Conservation (phyloP, 768 basidiomycete genomes). For the Boletus insuetus region DNA sequence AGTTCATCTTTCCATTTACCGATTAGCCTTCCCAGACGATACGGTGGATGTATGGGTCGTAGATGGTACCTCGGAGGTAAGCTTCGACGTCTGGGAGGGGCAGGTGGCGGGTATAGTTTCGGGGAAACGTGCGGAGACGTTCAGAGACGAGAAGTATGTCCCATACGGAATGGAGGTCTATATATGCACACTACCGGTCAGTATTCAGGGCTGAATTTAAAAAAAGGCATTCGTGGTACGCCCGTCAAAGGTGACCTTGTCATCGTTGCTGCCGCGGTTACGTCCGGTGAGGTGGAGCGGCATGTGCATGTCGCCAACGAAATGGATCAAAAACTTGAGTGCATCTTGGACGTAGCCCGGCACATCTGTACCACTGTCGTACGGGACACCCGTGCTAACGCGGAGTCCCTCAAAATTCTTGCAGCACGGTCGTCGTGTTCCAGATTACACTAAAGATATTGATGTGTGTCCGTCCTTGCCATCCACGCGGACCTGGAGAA, state of each 20-base stretch:
- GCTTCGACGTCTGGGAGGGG: constrained; percentile 65
- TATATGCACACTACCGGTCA: too few species aligned
- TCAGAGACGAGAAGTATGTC: constrained; percentile 81
- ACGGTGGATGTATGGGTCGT: constrained; percentile 84
- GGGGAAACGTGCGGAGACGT: constrained; percentile 65
- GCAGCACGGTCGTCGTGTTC: constrained; percentile 69
- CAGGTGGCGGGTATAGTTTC: constrained; percentile 76
- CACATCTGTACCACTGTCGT: constrained; percentile 13
- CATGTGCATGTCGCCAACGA: constrained; percentile 90
- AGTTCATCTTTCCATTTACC: constrained; percentile 2
- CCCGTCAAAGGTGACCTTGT: constrained; percentile 70
- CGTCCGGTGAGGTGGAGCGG: constrained; percentile 90
- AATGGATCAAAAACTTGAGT: constrained; percentile 91
- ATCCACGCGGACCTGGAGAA: constrained; percentile 75
- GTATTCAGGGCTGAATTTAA: too few species aligned
- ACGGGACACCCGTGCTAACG: background rate
- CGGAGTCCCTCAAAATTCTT: constrained; percentile 40
- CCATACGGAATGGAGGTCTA: constrained; percentile 88
- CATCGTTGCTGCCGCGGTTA: constrained; percentile 83
- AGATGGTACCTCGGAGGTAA: constrained; percentile 73
- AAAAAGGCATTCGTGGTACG: constrained; percentile 57
- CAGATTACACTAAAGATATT: constrained; percentile 79
- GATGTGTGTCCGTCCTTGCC: constrained; percentile 51
- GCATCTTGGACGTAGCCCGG: constrained; percentile 62
- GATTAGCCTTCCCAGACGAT: constrained; percentile 84